Conservation (phyloP, 2,329 filamentous ascomycete genomes). For the Colletotrichum karsti region DNA sequence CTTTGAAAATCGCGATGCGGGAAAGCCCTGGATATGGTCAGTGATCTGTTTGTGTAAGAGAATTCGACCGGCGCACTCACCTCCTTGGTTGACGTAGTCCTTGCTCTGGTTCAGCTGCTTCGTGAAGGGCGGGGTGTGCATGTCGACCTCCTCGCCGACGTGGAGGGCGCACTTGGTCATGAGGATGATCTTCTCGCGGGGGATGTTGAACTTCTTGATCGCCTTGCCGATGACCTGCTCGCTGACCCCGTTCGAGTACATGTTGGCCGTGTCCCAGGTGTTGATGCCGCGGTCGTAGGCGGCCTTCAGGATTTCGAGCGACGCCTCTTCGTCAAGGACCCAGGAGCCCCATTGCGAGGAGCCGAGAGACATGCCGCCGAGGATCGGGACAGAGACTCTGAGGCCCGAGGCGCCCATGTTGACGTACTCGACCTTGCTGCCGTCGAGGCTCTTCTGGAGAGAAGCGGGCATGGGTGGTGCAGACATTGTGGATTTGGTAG, state of each 20-base stretch:
- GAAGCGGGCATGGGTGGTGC: background rate
- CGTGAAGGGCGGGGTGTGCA: constrained; percentile 26
- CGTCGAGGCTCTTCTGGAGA: constrained; percentile 33
- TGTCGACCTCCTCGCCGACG: constrained; percentile 39
- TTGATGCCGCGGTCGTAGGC: constrained; percentile 30
- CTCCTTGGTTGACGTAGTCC: constrained; percentile 47
- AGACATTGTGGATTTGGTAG: background rate
- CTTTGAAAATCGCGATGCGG: constrained; percentile 34
- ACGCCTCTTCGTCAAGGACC: constrained; percentile 17
- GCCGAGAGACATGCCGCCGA: constrained; percentile 30
- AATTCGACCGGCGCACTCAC: background rate
- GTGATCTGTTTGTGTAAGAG: constrained; percentile 36
- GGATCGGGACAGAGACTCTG: constrained; percentile 9
- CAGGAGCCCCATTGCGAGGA: constrained; percentile 23
- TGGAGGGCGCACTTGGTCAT: constrained; percentile 57
- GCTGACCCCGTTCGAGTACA: constrained; percentile 68
- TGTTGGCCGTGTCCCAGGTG: constrained; percentile 58
- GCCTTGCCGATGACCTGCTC: constrained; percentile 74
- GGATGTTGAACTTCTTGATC: constrained; percentile 69
- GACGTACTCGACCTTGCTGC: constrained; percentile 52
- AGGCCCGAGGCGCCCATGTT: constrained; percentile 37
- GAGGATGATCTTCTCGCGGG: constrained; percentile 70
- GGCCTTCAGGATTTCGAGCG: constrained; percentile 23
- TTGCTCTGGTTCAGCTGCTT: constrained; percentile 27
- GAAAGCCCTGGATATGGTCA: constrained; percentile 40